These are phyloP conservation scores for Stevia rebaudiana DNA, from an alignment of 140 eudicot species.

Conservation along the genomic window DNA sequence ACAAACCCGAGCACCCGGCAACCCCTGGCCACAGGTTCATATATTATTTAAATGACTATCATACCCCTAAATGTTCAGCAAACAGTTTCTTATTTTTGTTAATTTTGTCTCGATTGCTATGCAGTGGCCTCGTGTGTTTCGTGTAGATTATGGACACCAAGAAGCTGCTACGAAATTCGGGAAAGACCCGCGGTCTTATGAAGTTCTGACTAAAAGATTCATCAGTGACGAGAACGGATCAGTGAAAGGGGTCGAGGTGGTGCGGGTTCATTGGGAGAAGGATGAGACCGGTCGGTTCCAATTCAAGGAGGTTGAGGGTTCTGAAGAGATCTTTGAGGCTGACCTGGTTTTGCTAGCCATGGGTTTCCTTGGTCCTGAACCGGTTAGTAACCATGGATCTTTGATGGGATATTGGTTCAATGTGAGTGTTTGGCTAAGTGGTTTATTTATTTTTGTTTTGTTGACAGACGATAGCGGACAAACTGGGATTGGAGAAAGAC, in stretches of 20 bases:
- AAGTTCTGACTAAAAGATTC: slow-evolving; percentile 85
- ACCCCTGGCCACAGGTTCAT: slow-evolving; percentile 98
- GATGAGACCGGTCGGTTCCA: slow-evolving; percentile 89
- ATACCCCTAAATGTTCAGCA: not conserved
- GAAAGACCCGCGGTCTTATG: slow-evolving; percentile 89
- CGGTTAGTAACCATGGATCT: slow-evolving; percentile 47
- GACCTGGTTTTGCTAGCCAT: slow-evolving; percentile 87
- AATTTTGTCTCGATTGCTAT: slow-evolving; percentile 2
- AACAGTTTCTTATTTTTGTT: not conserved
- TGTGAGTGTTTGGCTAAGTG: not conserved
- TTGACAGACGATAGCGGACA: slow-evolving; percentile 64
- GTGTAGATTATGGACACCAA: slow-evolving; percentile 97
- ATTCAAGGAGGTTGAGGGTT: slow-evolving; percentile 92
- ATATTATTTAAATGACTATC: not conserved
- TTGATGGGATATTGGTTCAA: not conserved
- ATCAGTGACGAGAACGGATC: slow-evolving; percentile 81
- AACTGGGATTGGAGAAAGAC: slow-evolving; percentile 82
- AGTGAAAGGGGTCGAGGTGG: slow-evolving; percentile 79
- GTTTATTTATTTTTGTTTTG: not conserved
- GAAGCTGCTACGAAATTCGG: slow-evolving; percentile 94
- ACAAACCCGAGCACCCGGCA: slow-evolving; percentile 82
- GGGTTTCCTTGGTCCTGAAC: slow-evolving; percentile 99
- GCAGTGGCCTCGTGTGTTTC: slow-evolving; percentile 98
- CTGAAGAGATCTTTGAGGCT: slow-evolving; percentile 76
- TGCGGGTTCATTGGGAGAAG: slow-evolving; percentile 86